A percentile compares a stretch with the other conserved stretches of the same genome.
Evolutionary conservation across 2,329 filamentous ascomycete genomes (phyloP).

Genomic region (Cladophialophora exuberans): DNA sequence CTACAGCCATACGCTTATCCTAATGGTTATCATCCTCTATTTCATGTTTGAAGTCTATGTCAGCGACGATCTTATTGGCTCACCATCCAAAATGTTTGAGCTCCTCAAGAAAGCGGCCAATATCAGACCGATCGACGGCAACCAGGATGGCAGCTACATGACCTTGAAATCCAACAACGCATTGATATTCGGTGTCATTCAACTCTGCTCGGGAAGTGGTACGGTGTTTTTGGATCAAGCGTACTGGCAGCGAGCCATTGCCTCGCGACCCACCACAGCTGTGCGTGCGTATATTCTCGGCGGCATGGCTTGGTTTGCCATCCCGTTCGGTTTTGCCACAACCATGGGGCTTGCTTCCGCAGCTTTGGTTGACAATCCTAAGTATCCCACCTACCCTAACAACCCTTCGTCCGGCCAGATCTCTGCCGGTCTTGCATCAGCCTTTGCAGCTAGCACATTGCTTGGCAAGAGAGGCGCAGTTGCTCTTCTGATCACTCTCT

Average conservation of each 20-base stretch:
- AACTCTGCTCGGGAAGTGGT: conserved; percentile 43
- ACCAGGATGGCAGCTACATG: conserved; percentile 57
- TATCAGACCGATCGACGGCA: conserved; percentile 54
- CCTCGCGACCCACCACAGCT: conserved; percentile 42
- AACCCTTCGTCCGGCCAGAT: conserved; percentile 31
- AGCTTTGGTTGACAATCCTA: conserved; percentile 47
- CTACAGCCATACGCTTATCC: conserved; percentile 75
- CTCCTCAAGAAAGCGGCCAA: conserved; percentile 51
- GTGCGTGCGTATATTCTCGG: conserved; percentile 45
- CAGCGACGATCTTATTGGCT: conserved; percentile 71
- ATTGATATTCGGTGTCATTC: conserved; percentile 50
- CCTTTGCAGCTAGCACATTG: conserved; percentile 33
- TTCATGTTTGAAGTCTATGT: conserved; percentile 62
- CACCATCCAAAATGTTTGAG: conserved; percentile 59
- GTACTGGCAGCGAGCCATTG: conserved; percentile 53
- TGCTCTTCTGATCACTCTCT: conserved; percentile 34
- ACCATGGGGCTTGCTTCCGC: conserved; percentile 51
- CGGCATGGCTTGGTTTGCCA: conserved; percentile 53
- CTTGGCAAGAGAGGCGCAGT: conserved; percentile 35
- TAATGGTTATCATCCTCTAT: conserved; percentile 78
- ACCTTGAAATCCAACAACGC: conserved; percentile 57
- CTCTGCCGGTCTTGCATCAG: conserved; percentile 33
- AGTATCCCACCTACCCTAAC: conserved; percentile 45
- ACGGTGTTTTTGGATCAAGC: conserved; percentile 47
- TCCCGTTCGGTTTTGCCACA: conserved; percentile 52